Evolutionary conservation across 1,284 basidiomycete species (phyloP).

Genomic region (Marasmius fiardii): DNA sequence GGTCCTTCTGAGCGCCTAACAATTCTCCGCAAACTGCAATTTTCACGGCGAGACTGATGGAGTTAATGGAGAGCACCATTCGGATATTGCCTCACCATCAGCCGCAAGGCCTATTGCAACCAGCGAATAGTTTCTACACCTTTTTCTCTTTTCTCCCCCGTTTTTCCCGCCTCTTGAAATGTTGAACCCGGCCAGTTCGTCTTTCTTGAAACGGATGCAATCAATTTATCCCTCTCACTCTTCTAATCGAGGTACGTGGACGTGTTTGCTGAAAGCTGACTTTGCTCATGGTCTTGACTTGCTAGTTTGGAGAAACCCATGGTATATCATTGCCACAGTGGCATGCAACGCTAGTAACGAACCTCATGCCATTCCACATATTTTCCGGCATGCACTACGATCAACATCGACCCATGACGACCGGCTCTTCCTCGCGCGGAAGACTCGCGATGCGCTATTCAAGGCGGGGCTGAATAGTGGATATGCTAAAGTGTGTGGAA

Average conservation of each 20-base stretch:
- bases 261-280: neutral
- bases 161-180: neutral
- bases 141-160: too few species aligned
- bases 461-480: constrained; percentile 53
- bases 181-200: neutral
- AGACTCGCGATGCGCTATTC: constrained; percentile 53
- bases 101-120: too few species aligned
- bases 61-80: too few species aligned
- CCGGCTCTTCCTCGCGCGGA: constrained; percentile 38
- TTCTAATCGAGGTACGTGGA: neutral
- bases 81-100: too few species aligned
- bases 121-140: too few species aligned
- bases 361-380: constrained; percentile 49
- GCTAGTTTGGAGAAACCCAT: constrained; percentile 34
- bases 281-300: neutral
- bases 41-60: too few species aligned
- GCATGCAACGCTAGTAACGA: constrained; percentile 53
- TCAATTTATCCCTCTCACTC: neutral
- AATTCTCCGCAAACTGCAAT: too few species aligned
- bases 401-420: constrained; percentile 27
- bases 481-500: constrained; percentile 41
- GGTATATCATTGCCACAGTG: constrained; percentile 54
- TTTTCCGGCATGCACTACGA: constrained; percentile 45
- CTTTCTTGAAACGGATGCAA: neutral
- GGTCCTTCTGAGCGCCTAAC: too few species aligned